Conservation (phyloP, 345 rosid genomes). For the Pugionium dolabratum region DNA sequence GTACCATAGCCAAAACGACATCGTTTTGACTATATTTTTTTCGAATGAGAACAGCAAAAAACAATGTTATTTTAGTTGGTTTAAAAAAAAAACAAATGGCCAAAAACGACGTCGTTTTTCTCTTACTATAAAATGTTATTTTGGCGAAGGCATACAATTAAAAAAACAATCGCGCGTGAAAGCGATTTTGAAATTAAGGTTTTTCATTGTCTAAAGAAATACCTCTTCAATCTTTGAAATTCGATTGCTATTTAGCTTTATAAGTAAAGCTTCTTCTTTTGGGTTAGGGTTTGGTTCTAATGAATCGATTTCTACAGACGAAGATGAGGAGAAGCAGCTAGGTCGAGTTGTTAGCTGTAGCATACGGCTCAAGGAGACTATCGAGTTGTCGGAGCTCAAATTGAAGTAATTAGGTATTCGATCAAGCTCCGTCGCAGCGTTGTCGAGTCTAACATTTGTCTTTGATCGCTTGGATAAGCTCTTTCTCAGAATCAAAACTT, state of each 20-base stretch:
- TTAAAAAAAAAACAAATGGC: no score
- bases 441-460: conserved; percentile 43
- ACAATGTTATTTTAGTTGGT: no score
- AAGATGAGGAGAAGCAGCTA: conserved; percentile 66
- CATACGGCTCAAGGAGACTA: conserved; percentile 42
- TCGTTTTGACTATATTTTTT: no score
- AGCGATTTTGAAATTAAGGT: no score
- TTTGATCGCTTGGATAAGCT: conserved; percentile 41
- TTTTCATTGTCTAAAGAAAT: no score
- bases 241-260: conserved; percentile 54
- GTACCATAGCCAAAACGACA: no score
- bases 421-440: conserved; percentile 53
- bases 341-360: conserved; percentile 54
- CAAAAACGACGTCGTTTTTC: no score
- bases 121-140: no score
- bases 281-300: conserved; percentile 35
- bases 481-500: conserved; percentile 36
- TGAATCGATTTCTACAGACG: conserved; percentile 55
- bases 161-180: no score
- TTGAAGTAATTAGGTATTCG: conserved; percentile 44
- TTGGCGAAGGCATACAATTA: no score
- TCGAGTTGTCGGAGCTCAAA: conserved; percentile 59
- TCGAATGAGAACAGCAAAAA: no score
- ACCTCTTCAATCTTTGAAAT: conserved; percentile 62
- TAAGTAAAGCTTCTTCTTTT: conserved; percentile 55